Evolutionary conservation across 495 filamentous ascomycete genomes (phyloP).

Genomic region (Tuber aestivum): DNA sequence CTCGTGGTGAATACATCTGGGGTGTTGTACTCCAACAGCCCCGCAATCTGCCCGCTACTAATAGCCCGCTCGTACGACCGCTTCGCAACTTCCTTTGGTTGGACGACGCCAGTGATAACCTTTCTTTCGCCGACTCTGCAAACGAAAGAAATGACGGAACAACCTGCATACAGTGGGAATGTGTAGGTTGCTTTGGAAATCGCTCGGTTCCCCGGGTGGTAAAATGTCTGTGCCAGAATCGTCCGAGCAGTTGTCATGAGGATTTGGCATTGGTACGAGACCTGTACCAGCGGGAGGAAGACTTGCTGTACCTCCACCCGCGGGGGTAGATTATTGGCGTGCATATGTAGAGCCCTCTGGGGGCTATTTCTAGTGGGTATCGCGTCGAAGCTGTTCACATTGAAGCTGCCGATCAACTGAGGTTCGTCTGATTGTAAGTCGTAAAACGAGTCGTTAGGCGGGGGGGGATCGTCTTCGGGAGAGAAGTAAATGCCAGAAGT

Average conservation of each 20-base stretch:
- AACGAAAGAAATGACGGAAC: slow-evolving; percentile 57
- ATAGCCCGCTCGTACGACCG: slow-evolving; percentile 53
- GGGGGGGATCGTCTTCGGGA: background rate
- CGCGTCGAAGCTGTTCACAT: background rate
- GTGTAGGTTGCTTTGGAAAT: slow-evolving; percentile 55
- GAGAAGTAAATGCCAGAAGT: background rate
- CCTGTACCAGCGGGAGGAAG: slow-evolving; percentile 54
- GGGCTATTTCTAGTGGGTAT: background rate
- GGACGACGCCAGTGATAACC: slow-evolving; percentile 53
- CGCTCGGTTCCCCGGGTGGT: slow-evolving; percentile 48
- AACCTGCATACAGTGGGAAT: slow-evolving; percentile 62
- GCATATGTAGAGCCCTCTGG: no score
- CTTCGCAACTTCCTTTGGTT: slow-evolving; percentile 55
- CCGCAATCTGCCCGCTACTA: slow-evolving; percentile 53
- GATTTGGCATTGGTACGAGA: slow-evolving; percentile 52
- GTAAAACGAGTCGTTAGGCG: background rate
- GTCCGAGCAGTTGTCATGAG: slow-evolving; percentile 55
- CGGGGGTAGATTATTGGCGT: background rate
- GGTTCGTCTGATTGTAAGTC: background rate
- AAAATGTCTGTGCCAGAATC: slow-evolving; percentile 55
- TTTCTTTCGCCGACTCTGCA: slow-evolving; percentile 50
- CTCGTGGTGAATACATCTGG: slow-evolving; percentile 61
- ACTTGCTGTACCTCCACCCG: background rate
- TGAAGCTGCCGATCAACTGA: background rate
- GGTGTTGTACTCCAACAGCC: slow-evolving; percentile 55